Evolutionary conservation across 495 filamentous ascomycete species (phyloP), one percentile per base, ranked within the genome.

Genomic region (Trichoderma erinaceum): DNA sequence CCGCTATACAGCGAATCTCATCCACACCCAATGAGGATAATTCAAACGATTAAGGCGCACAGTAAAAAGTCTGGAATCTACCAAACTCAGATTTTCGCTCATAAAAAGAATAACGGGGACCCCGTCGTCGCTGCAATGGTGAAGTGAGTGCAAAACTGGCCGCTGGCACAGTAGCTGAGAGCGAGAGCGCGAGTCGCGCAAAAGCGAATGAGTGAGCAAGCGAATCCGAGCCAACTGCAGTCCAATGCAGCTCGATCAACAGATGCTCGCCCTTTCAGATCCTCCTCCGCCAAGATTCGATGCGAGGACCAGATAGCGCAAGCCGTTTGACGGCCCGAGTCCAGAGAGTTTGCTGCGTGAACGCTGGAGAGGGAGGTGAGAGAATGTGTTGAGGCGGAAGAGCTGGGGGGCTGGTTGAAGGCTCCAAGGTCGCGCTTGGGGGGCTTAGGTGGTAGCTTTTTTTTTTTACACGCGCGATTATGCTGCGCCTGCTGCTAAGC

Each of bases 391-490:
- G 56, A 61, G 56, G 56, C 56, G 56, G 56, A 61, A 61, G 56
- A 61, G 56, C 56, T 61, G 56, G 56, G 56, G 56, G 56, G 18
- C 50, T 61, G 56, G 56, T 29, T n/a, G 56, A 61, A 61, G 56
- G 27, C 27, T 61, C 56, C n/a, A 25, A 61, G 48, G 71, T 69
- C 71, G 75, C 75, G 75, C 75, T 77, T 75, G 75, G 69, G 70
- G 56, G 56, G 56, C 56, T 61, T 61, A 61, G 56, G 56, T 61
- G 56, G 56, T 61, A 61, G 56, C 56, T 61, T 61, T 61, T 61
- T 61, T 61, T 61, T 46, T 75, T 76, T 79, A 79, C 71, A 81
- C 79, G 79, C 79, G 79, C 79, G 78, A 80, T 81, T 81, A 79
- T 75, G 73, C 71, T 78, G 76, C 76, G 77, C 76, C 75, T 78